These are phyloP conservation scores for Mycena crocata DNA, from an alignment of 768 basidiomycete species.

Conservation along the genomic window DNA sequence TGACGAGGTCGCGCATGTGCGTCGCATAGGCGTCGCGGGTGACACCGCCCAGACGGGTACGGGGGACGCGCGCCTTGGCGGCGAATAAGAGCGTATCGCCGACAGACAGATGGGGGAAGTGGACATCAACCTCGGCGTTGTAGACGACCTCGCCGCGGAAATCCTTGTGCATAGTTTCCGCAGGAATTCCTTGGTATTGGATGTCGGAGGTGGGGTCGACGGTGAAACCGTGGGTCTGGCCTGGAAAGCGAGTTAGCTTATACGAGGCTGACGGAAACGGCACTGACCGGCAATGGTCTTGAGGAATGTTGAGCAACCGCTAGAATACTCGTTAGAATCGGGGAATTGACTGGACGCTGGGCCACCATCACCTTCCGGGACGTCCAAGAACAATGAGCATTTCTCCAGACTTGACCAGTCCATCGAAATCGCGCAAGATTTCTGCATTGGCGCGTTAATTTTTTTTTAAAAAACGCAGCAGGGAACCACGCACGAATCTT, in stretches of 20 bases:
- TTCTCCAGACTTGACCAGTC: conserved; percentile 60
- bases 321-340: conserved; percentile 2
- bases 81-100: conserved; percentile 64
- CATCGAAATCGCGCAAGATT: conserved; percentile 62
- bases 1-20: conserved; percentile 55
- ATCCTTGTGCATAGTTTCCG: conserved; percentile 55
- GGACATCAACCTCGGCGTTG: conserved; percentile 57
- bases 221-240: conserved; percentile 45
- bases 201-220: conserved; percentile 22
- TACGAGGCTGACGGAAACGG: background rate
- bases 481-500: conserved; percentile 27
- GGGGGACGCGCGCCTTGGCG: conserved; percentile 59
- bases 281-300: conserved; percentile 57
- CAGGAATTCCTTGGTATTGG: conserved; percentile 52
- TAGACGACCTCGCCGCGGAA: conserved; percentile 62
- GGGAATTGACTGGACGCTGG: background rate
- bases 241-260: background rate
- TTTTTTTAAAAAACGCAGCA: background rate
- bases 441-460: conserved; percentile 22
- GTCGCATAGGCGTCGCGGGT: conserved; percentile 48
- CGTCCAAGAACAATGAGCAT: conserved; percentile 61
- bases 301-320: conserved; percentile 60
- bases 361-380: conserved; percentile 45
- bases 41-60: conserved; percentile 46
- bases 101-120: conserved; percentile 64